Evolutionary conservation across 192 early-diverging fungal genomes (phyloP), one percentile per base, ranked within the genome.

Genomic region (Globomyces pollinis-pini): DNA sequence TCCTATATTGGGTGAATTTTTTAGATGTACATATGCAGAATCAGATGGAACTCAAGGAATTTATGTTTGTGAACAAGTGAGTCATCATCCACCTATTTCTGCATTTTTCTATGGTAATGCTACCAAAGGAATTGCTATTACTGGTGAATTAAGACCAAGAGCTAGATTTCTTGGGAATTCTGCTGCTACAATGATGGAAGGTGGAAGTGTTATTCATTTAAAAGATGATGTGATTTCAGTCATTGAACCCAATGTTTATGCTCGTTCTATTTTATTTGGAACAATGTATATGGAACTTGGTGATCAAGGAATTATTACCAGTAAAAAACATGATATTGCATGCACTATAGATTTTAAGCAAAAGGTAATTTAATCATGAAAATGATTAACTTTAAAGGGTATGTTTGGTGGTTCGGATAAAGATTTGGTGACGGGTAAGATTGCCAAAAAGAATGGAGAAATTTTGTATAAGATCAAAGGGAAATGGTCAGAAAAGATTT

Each of bases 271-370:
- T 36, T 50, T 96, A 59, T 89, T 96, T 71, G 94, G 94, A 26
- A 94, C 83, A 26, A 94, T 96, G 94, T 81, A 87, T 34, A 68
- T 96, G 45, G 94, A 96, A 67, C 74, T 94, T 34, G 94, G 91
- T 36, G 94, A 96, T 69, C 71, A 68, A n/a, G 85, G 85, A 2
- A 73, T 74, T 0, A 78, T 94, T 9, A 74, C 68, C 24, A 93
- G 92, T 66, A 57, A 72, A 31, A 76, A 90, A 58, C 77, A 74
- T 58, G 88, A 91, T 59, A 76, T 93, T 58, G 63, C 83, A 34
- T 90, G 87, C 50, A 84, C 88, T 56, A 73, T 96, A 32, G 91
- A 94, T 42, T 96, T 94, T 63, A 88, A 89, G 67, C 85, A 85
- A 33, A 94, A 93, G 80, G 91, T 88, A 74, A 6, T 62, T 12